These are phyloP conservation scores for Boeremia exigua DNA, from an alignment of 2,329 filamentous ascomycete species.

Conservation along the genomic window DNA sequence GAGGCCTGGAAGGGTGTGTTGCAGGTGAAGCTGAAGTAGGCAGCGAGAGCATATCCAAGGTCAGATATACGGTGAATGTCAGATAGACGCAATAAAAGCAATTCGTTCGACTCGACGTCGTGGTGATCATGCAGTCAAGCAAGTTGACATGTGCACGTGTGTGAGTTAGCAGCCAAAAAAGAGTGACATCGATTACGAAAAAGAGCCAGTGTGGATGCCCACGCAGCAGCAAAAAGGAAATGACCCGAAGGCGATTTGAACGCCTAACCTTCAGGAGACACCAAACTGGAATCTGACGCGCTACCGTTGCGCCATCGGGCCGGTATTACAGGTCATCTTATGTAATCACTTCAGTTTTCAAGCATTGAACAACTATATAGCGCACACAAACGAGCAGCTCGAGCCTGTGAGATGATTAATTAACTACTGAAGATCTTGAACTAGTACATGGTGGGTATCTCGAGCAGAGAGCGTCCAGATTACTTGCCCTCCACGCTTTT, in stretches of 20 bases:
- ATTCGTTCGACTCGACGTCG: too few species aligned
- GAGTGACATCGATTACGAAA: neutral
- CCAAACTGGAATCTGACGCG: slow-evolving; percentile 37
- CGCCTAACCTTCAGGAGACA: slow-evolving; percentile 34
- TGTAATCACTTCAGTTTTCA: neutral
- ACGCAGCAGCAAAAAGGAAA: neutral
- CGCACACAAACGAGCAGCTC: neutral
- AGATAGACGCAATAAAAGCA: too few species aligned
- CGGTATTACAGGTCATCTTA: neutral
- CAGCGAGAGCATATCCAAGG: neutral
- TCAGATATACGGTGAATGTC: too few species aligned
- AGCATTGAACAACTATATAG: neutral
- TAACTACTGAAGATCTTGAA: neutral
- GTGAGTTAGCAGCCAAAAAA: neutral
- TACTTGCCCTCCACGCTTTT: slow-evolving; percentile 5
- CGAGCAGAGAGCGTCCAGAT: slow-evolving; percentile 22
- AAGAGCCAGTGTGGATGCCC: neutral
- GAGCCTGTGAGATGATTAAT: too few species aligned
- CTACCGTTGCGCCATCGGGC: slow-evolving; percentile 36
- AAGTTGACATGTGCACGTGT: too few species aligned
- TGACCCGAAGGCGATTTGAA: slow-evolving; percentile 36
- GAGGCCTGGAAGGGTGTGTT: slow-evolving; percentile 40
- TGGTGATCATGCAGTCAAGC: too few species aligned
- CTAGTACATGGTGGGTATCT: slow-evolving; percentile 23
- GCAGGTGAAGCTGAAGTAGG: slow-evolving; percentile 45